Evolutionary conservation across 1,139 yeast genomes (phyloP).

Genomic region (Sugiyamaella xylanicola): DNA sequence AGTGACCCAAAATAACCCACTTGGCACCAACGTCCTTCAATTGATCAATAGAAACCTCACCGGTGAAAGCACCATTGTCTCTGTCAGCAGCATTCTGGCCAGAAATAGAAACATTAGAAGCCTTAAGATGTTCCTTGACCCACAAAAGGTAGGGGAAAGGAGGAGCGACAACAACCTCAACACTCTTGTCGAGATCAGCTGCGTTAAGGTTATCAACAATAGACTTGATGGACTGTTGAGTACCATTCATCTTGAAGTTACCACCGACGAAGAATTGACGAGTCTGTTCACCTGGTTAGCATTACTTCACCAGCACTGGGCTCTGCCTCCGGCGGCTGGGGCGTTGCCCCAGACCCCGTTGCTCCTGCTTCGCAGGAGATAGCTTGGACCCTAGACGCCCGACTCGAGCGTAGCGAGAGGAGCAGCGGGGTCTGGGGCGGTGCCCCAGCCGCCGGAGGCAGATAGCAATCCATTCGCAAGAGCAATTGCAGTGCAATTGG

Average conservation of each 20-base stretch:
- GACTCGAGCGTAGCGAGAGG: background rate
- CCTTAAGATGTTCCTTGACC: slow-evolving; percentile 72
- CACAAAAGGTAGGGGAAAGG: slow-evolving; percentile 89
- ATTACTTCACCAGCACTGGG: background rate
- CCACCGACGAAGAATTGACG: slow-evolving; percentile 95
- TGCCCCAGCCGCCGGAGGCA: slow-evolving; percentile 1
- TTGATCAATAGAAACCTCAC: slow-evolving; percentile 90
- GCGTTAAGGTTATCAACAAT: slow-evolving; percentile 82
- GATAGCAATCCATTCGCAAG: background rate
- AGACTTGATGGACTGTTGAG: slow-evolving; percentile 78
- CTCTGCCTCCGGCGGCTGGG: slow-evolving; percentile 1
- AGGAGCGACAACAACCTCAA: slow-evolving; percentile 93
- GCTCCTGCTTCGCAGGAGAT: background rate
- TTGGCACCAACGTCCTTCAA: slow-evolving; percentile 88
- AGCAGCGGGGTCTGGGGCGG: slow-evolving; percentile 1
- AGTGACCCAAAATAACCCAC: slow-evolving; percentile 98
- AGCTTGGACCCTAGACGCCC: background rate
- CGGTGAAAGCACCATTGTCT: slow-evolving; percentile 96
- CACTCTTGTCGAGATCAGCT: slow-evolving; percentile 70
- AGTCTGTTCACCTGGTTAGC: slow-evolving; percentile 49
- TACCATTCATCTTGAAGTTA: slow-evolving; percentile 98
- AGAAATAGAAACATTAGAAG: slow-evolving; percentile 70
- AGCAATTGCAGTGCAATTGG: too few relatives aligned
- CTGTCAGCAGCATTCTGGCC: slow-evolving; percentile 90
- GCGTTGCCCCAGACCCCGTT: background rate